Base-by-base conservation (phyloP, 345 rosid species). In the Camelina hispida region DNA sequence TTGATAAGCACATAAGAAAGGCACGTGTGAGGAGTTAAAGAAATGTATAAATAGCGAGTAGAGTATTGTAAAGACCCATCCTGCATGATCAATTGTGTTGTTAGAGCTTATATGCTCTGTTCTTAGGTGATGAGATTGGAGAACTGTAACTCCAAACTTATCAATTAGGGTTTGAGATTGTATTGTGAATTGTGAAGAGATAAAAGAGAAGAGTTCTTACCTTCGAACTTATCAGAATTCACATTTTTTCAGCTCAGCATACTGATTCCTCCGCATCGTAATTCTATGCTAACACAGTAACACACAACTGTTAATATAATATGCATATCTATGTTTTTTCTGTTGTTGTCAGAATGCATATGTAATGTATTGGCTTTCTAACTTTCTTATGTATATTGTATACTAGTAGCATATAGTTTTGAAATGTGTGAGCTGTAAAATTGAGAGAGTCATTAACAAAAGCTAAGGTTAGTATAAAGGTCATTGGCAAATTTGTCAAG, bases 261-360 rank as follows among this genome's bases (percentile, higher is more conserved):
- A 28, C 30, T 28, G 30, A 25, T 2, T 58, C 42, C 63, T 16
- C 23, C 44, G 9, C 23, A 6, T 59, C 6, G 35, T 15, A 3
- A 22, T 20, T 37, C 22, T 20, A 22, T 37, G 48, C 50, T 6
- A 23, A 3, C 7, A 22, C 50, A 34, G 37, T 6, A 23, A 3
- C 7, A 22, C 51, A 35, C 48, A 48, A 48, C 51, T 60, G 50
- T 16, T 57, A 8, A 48, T 40, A 50, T 35, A 60, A 35, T 35
- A 50, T 59, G 38, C 66, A 60, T 34, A 10, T 23, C 14, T 52
- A 20, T 14, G 18, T 14, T 18, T 11, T 15, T 6, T 2, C 32
- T 17, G 7, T 18, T 51, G n/a, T 59, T 18, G n/a, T 22, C 71
- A 67, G 18, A 52, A 43, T 42, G 73, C 64, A 43, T 32, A 68